Evolutionary conservation across 2,329 filamentous ascomycete genomes (phyloP), one percentile per base, ranked within the genome.

Genomic region (Rasamsonia emersonii): DNA sequence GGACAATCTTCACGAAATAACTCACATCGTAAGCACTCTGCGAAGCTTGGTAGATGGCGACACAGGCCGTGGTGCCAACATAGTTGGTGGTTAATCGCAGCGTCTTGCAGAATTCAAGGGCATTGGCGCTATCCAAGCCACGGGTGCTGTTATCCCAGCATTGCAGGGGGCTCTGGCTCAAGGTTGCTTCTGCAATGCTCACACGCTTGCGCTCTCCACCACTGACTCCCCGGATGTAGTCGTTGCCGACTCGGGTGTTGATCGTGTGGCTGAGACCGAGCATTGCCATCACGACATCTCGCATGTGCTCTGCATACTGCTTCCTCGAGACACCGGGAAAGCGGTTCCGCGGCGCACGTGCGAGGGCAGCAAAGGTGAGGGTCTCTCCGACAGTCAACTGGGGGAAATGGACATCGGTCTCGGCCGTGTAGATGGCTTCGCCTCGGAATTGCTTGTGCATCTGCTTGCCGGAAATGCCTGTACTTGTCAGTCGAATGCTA

Each of bases 391-490:
- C 83, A 2, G 74, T 78, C 46, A 91, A 61, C 62, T 79, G 75
- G 14, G 83, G 82, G 54, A 89, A 89, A 59, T 89, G 83, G 4
- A 84, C 79, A 52, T 93, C 86, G 20, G 84, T 79, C 56, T 91
- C 84, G 37, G 82, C 82, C 0, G 82, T 88, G 61, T 91, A 91
- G 54, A 91, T 88, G 40, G 82, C 82, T 59, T 93, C 85, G 43
- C 85, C 85, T 17, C 82, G 78, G 62, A 89, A 86, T 11, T 68
- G 67, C 8, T 73, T 74, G 59, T 82, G 76, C 82, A 91, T 89
- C 51, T 85, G 42, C 37, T 55, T 49, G 27, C 51, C 50, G 4
- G 56, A 47, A 25, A 59, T 58, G 45, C 40, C 40, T 42, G 16
- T 9, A 20, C 4, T 13, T 8, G 9, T 8, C 20, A 6, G 18